Percentiles rank a stretch among this genome's conserved stretches.
These are phyloP conservation scores for Nelumbo lutea DNA, from an alignment of 164 flowering plant genomes.

Conservation along the genomic window DNA sequence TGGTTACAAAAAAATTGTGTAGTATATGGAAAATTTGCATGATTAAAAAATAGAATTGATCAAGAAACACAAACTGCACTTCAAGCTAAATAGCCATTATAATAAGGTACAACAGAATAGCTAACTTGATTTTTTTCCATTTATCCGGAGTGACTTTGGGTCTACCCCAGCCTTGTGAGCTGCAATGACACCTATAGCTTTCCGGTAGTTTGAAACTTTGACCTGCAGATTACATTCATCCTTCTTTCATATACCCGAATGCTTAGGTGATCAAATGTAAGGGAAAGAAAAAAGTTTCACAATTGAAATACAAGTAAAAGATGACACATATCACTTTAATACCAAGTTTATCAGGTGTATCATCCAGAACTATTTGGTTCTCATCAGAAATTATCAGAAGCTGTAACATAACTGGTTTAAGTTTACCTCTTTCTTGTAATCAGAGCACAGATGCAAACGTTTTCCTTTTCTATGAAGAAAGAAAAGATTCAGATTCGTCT, in stretches of 20 bases:
- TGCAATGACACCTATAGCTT: conserved; percentile 74
- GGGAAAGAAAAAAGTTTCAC: neutral
- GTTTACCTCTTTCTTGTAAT: neutral
- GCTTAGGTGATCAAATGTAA: neutral
- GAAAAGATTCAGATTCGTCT: neutral
- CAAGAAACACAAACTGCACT: conserved; percentile 12
- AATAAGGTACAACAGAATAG: conserved; percentile 16
- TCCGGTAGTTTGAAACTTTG: conserved; percentile 77
- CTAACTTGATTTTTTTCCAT: conserved; percentile 43
- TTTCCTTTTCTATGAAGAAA: too few species aligned
- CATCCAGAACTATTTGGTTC: conserved; percentile 77
- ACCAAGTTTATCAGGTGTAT: conserved; percentile 64
- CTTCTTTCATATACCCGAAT: neutral
- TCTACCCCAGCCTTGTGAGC: conserved; percentile 86
- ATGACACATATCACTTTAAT: conserved; percentile 51
- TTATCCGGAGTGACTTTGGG: conserved; percentile 60
- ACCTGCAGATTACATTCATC: conserved; percentile 38
- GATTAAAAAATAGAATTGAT: neutral
- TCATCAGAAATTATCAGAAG: conserved; percentile 72
- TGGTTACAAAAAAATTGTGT: too few species aligned
- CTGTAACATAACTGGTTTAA: conserved; percentile 31
- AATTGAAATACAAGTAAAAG: neutral
- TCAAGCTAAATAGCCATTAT: conserved; percentile 34
- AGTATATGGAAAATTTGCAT: too few species aligned
- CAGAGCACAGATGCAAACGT: neutral